A percentile compares a stretch with the other conserved stretches of the same genome.
Evolutionary conservation across 495 filamentous ascomycete genomes (phyloP).

Genomic region (Margaritispora aquatica): DNA sequence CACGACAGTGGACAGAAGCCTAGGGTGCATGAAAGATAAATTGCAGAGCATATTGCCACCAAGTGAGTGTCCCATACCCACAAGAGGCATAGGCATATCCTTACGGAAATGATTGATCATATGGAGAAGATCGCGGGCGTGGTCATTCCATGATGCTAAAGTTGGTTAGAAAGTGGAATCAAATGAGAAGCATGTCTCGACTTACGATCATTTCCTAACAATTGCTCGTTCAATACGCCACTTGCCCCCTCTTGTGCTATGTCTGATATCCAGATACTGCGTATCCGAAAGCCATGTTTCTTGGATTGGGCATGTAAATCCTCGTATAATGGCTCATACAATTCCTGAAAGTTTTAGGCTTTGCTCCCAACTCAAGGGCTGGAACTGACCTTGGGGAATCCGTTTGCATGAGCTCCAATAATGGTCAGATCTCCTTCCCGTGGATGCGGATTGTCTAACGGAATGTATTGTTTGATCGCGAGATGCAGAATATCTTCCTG

Average conservation of each 20-base stretch:
- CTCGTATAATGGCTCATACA: conserved; percentile 86
- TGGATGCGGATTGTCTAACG: conserved; percentile 55
- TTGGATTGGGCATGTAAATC: conserved; percentile 54
- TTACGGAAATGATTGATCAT: conserved; percentile 78
- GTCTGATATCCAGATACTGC: conserved; percentile 83
- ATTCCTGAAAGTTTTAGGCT: conserved; percentile 45
- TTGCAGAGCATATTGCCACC: conserved; percentile 65
- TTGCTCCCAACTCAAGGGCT: background rate
- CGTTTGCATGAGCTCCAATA: conserved; percentile 79
- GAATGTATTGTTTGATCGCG: conserved; percentile 79
- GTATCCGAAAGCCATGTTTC: conserved; percentile 58
- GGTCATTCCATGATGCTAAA: conserved; percentile 72
- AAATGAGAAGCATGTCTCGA: conserved; percentile 18
- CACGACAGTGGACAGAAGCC: conserved; percentile 69
- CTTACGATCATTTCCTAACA: conserved; percentile 75
- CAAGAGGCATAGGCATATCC: conserved; percentile 79
- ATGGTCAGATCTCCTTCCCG: conserved; percentile 74
- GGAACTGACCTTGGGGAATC: conserved; percentile 68
- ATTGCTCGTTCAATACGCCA: conserved; percentile 65
- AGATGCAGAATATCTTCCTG: conserved; percentile 61
- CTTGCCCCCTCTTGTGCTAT: conserved; percentile 70
- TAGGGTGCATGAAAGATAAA: conserved; percentile 69
- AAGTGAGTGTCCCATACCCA: conserved; percentile 88
- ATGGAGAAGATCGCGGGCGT: conserved; percentile 80
- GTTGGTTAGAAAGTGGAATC: conserved; percentile 5